Evolutionary conservation across 1,284 basidiomycete species (phyloP).

Genomic region (Rhodotorula mucilaginosa): DNA sequence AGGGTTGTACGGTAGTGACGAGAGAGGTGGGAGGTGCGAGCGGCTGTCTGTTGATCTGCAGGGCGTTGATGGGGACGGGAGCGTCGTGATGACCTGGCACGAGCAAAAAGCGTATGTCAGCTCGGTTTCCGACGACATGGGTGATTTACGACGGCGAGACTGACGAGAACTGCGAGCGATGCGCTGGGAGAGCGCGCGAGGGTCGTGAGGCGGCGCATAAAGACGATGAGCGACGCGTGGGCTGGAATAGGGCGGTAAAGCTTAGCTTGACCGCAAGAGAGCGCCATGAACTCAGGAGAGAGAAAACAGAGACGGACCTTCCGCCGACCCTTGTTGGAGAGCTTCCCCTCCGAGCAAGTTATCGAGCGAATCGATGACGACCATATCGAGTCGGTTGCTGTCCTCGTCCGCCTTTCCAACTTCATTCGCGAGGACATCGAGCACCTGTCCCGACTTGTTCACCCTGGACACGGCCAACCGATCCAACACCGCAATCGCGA

Average conservation of each 20-base stretch:
- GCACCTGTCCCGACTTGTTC: constrained; percentile 6
- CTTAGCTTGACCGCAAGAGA: no score
- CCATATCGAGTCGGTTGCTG: constrained; percentile 4
- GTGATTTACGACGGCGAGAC: background rate
- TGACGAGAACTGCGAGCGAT: constrained; percentile 8
- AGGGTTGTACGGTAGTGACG: constrained; percentile 1
- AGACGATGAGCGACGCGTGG: constrained; percentile 10
- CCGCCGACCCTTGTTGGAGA: background rate
- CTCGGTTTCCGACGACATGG: background rate
- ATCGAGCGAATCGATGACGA: constrained; percentile 18
- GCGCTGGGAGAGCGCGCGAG: background rate
- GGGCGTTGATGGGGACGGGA: background rate
- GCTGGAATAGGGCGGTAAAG: background rate
- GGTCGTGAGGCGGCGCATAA: constrained; percentile 10
- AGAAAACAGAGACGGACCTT: background rate
- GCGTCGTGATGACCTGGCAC: constrained; percentile 10
- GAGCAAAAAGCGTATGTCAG: background rate
- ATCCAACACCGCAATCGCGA: constrained; percentile 22
- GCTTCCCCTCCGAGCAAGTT: constrained; percentile 15
- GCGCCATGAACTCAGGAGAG: no score
- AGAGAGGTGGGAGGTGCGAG: constrained; percentile 8
- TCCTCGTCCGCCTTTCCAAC: background rate
- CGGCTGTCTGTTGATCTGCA: background rate
- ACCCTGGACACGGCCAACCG: constrained; percentile 13
- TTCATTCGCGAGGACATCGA: constrained; percentile 8